Evolutionary conservation across 208 protist genomes (phyloP).

Genomic region (Wallacemonas sp.): DNA sequence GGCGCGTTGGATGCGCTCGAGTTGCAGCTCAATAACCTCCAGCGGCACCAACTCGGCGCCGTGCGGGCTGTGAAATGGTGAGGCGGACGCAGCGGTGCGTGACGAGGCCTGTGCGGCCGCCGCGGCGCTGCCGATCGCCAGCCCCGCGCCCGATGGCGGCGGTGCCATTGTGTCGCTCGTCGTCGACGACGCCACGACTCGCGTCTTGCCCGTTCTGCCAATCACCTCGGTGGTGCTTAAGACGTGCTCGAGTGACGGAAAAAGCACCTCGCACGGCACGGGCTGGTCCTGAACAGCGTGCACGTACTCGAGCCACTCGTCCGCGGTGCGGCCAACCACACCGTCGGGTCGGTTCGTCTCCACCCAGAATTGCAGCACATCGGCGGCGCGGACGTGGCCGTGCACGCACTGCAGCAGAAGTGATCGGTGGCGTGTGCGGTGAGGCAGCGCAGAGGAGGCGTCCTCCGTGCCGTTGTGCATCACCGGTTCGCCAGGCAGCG

Average conservation of each 20-base stretch:
- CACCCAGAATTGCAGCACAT: slow-evolving; percentile 77
- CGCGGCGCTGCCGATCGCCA: background rate
- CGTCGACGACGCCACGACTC: slow-evolving; percentile 8
- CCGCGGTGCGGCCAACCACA: slow-evolving; percentile 37
- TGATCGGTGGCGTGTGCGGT: slow-evolving; percentile 9
- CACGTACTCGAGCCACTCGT: slow-evolving; percentile 77
- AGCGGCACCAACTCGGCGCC: slow-evolving; percentile 43
- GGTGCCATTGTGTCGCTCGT: background rate
- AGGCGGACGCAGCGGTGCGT: background rate
- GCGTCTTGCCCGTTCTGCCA: background rate
- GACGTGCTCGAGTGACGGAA: slow-evolving; percentile 57
- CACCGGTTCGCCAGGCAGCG: background rate
- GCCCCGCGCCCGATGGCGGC: background rate
- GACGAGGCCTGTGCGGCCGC: background rate
- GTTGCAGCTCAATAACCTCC: slow-evolving; percentile 62
- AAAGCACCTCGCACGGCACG: slow-evolving; percentile 75
- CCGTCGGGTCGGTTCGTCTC: slow-evolving; percentile 74
- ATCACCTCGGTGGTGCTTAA: slow-evolving; percentile 15
- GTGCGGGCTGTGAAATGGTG: no score
- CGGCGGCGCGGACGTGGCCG: slow-evolving; percentile 44
- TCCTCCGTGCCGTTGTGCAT: background rate
- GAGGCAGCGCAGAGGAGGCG: background rate
- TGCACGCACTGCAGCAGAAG: slow-evolving; percentile 60
- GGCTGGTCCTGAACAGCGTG: slow-evolving; percentile 25
- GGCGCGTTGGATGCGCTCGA: slow-evolving; percentile 43